Evolutionary conservation across 331 rosid species (phyloP), one percentile per base, ranked within the genome.

Genomic region (Quercus tomentella): DNA sequence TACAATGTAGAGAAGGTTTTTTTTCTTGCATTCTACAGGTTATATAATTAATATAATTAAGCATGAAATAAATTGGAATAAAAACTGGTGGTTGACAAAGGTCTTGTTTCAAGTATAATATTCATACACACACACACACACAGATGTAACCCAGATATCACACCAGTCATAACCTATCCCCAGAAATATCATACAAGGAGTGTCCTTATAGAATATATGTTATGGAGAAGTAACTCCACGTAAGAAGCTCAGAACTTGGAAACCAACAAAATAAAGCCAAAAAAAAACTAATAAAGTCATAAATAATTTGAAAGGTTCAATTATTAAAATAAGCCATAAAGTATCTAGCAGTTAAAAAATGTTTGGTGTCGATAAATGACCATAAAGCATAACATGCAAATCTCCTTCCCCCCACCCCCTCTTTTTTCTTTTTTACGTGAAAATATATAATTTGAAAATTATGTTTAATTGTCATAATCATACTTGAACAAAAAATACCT

Each of bases 401-500:
- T 63, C 41, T 63, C 54, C 17, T 49, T 0, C 12, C 3, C 45
- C 45, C 3, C 12, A 0, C 45, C 0, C 45, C 45, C 9, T 2
- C 1, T 3, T 62, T 62, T 62, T 23, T 26, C 20, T 0, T 16
- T 66, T 66, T 20, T 23, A 14, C 5, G 25, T 12, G 0, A 33
- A 66, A 66, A 23, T n/a, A 66, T 66, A 5, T 66, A 66, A 31
- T 25, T 62, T 66, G 25, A 11, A 33, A 11, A 18, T 23, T 12
- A 69, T 1, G 5, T 17, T 49, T 6, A 41, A 5, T 26, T 17
- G 41, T 28, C 43, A 14, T 18, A 25, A 51, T 6, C 61, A 45
- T 8, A 18, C 43, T 45, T 23, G 49, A 28, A 28, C 26, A 70
- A 43, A 54, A 20, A 28, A 70, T 88, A 94, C 98, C 97, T 92